phyloP scores from a whole-genome alignment of 163 green algal species.

The Smithsoniella earleae region DNA sequence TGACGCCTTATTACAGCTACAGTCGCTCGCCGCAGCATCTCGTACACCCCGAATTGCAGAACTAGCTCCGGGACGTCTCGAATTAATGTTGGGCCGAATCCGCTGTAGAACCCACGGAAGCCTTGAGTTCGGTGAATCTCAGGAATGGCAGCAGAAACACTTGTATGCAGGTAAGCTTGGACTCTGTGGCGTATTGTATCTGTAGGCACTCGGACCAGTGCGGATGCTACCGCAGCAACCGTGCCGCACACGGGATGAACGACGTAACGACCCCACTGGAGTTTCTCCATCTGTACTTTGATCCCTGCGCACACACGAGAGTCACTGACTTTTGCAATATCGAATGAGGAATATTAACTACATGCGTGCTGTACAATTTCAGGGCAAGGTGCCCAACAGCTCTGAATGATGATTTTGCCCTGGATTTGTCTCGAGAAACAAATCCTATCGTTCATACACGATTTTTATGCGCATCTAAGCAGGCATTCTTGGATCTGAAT shows the following conservation, averaged over 20 bases:
- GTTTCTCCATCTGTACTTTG: slow-evolving; percentile 1
- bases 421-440: no score
- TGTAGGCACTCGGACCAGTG: slow-evolving; percentile 55
- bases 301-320: neutral
- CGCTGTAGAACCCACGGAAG: slow-evolving; percentile 54
- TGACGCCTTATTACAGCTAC: no score
- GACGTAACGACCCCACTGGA: neutral
- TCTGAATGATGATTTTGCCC: neutral
- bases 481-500: no score
- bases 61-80: slow-evolving; percentile 65
- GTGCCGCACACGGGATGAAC: slow-evolving; percentile 50
- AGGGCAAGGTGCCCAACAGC: neutral
- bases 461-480: no score
- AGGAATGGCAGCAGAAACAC: slow-evolving; percentile 40
- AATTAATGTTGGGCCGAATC: slow-evolving; percentile 60
- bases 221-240: slow-evolving; percentile 50
- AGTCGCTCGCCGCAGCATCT: slow-evolving; percentile 37
- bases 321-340: neutral
- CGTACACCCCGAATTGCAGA: slow-evolving; percentile 63
- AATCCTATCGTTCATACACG: no score
- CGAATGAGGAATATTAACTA: neutral
- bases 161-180: slow-evolving; percentile 53
- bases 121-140: slow-evolving; percentile 45
- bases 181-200: slow-evolving; percentile 60
- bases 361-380: neutral